Percentiles rank a stretch among this genome's conserved stretches.
Conservation (phyloP, 2,329 filamentous ascomycete species). For the Ophiobolus disseminans region DNA sequence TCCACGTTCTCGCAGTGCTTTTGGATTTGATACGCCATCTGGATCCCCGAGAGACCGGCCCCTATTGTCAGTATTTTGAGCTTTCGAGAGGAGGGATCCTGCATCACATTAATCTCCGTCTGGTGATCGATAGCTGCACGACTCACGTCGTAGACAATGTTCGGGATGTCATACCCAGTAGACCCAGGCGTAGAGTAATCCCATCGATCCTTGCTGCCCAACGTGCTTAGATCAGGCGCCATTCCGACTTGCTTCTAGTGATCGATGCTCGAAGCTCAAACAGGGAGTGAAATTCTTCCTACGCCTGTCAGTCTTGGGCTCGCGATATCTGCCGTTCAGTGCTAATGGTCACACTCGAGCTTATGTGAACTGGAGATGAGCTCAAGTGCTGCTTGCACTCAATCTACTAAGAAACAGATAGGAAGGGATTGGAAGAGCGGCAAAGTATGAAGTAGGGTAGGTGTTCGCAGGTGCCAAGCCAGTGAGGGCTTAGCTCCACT, state of each 20-base stretch:
- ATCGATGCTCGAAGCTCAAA: background rate
- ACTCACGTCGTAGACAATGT: slow-evolving; percentile 47
- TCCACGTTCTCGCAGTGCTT: slow-evolving; percentile 53
- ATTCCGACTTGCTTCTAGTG: slow-evolving; percentile 26
- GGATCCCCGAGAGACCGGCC: slow-evolving; percentile 56
- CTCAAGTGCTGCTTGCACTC: too few relatives aligned
- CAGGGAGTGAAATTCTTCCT: too few relatives aligned
- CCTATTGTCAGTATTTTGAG: slow-evolving; percentile 58
- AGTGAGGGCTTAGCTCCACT: too few relatives aligned
- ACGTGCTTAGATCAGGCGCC: slow-evolving; percentile 53
- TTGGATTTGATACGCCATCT: slow-evolving; percentile 58
- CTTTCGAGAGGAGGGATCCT: slow-evolving; percentile 36
- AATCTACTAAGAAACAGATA: too few relatives aligned
- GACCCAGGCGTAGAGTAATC: slow-evolving; percentile 55
- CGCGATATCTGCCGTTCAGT: too few relatives aligned
- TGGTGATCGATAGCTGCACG: background rate
- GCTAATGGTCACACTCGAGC: too few relatives aligned
- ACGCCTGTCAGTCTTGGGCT: too few relatives aligned
- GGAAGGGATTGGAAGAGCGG: too few relatives aligned
- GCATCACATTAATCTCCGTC: background rate
- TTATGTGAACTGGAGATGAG: too few relatives aligned
- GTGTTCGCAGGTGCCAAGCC: too few relatives aligned
- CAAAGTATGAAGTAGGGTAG: too few relatives aligned
- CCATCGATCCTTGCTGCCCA: slow-evolving; percentile 45
- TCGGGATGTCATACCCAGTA: slow-evolving; percentile 50